Evolutionary conservation across 2,329 filamentous ascomycete species (phyloP).

Genomic region (Pseudopithomyces chartarum): DNA sequence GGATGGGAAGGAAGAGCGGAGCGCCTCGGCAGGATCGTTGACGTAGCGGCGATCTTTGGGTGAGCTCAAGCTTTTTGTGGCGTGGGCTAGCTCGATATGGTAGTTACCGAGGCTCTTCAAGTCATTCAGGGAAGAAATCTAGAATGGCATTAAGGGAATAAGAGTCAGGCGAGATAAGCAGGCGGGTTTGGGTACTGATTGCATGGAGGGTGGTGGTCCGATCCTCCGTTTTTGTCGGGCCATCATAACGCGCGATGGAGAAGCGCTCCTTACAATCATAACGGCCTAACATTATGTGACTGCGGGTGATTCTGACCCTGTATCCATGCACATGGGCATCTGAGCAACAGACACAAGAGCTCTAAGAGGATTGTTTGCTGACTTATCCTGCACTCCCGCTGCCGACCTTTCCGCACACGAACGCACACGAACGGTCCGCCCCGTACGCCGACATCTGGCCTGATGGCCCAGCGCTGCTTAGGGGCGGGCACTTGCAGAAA

Average conservation of each 20-base stretch:
- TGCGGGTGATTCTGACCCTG: too few species aligned
- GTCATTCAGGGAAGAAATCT: background rate
- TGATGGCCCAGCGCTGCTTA: background rate
- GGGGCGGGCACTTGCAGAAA: background rate
- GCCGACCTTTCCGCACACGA: too few species aligned
- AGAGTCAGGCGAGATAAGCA: background rate
- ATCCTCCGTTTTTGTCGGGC: background rate
- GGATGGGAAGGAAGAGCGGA: background rate
- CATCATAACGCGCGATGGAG: background rate
- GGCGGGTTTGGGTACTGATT: background rate
- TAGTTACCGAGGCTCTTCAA: background rate
- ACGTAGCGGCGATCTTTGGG: constrained; percentile 3
- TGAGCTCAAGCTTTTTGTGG: background rate
- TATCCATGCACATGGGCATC: too few species aligned
- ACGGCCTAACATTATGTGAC: too few species aligned
- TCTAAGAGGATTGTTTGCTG: too few species aligned
- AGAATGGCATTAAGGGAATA: background rate
- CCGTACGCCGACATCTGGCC: background rate
- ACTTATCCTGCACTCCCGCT: too few species aligned
- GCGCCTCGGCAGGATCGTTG: background rate
- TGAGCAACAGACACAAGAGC: too few species aligned
- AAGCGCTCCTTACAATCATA: background rate
- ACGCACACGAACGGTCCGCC: background rate
- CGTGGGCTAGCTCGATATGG: background rate
- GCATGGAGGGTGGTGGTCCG: background rate